Evolutionary conservation across 2,329 filamentous ascomycete species (phyloP).

Genomic region (Coniella vitis): DNA sequence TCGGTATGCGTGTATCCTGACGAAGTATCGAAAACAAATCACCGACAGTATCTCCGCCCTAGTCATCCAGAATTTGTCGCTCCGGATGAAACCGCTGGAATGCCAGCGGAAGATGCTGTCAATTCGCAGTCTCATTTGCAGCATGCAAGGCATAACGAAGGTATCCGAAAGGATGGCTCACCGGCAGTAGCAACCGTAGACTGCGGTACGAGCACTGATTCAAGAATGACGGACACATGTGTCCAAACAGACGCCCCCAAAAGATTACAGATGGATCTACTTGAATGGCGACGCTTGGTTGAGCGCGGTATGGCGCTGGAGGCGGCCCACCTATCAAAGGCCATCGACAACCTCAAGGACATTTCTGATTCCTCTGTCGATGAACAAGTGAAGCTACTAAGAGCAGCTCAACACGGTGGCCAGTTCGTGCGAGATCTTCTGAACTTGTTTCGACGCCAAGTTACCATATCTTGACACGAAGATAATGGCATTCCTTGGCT

Average conservation of each 20-base stretch:
- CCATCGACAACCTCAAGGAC: neutral
- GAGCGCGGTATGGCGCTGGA: neutral
- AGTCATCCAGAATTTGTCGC: neutral
- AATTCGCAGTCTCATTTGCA: neutral
- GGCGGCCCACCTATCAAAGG: neutral
- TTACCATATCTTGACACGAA: neutral
- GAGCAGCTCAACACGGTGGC: neutral
- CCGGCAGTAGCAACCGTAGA: neutral
- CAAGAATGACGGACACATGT: neutral
- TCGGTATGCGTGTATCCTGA: neutral
- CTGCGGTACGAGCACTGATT: neutral
- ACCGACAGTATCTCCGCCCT: neutral
- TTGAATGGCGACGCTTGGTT: neutral
- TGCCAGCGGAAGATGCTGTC: no score
- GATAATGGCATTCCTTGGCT: neutral
- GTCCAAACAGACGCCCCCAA: neutral
- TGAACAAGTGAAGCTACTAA: neutral
- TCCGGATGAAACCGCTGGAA: no score
- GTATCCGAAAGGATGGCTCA: neutral
- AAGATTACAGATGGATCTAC: neutral
- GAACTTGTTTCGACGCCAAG: neutral
- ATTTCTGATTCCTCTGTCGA: neutral
- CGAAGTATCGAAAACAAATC: neutral
- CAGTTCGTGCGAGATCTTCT: neutral
- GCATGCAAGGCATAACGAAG: neutral